Conservation (phyloP, 2,329 filamentous ascomycete species). For the Apiospora malaysiana region DNA sequence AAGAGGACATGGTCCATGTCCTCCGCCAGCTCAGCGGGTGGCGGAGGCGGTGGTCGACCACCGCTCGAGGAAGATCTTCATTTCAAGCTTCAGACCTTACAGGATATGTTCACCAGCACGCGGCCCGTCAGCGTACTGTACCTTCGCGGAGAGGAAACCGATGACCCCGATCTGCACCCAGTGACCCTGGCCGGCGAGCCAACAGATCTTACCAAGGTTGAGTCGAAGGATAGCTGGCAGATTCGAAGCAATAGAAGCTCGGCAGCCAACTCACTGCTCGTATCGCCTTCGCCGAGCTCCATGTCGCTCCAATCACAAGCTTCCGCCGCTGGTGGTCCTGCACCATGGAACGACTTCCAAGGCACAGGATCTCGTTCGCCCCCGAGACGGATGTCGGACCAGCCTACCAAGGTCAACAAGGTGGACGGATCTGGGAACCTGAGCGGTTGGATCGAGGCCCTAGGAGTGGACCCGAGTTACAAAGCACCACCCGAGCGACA, state of each 20-base stretch:
- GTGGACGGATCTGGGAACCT: slow-evolving; percentile 68
- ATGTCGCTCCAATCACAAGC: slow-evolving; percentile 65
- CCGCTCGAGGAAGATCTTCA: slow-evolving; percentile 77
- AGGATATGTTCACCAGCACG: slow-evolving; percentile 90
- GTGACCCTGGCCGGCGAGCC: slow-evolving; percentile 75
- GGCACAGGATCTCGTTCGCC: slow-evolving; percentile 31
- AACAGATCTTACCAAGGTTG: slow-evolving; percentile 62
- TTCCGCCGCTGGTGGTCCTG: slow-evolving; percentile 47
- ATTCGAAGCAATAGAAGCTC: slow-evolving; percentile 61
- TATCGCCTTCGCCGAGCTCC: slow-evolving; percentile 71
- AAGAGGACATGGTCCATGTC: slow-evolving; percentile 96
- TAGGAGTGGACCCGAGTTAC: slow-evolving; percentile 88
- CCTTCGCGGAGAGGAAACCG: slow-evolving; percentile 75
- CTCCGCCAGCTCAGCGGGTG: slow-evolving; percentile 70
- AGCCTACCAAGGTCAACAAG: slow-evolving; percentile 58
- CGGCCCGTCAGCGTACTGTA: slow-evolving; percentile 79
- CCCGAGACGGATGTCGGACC: slow-evolving; percentile 51
- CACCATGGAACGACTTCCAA: slow-evolving; percentile 64
- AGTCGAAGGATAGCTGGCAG: slow-evolving; percentile 59
- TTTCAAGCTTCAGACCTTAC: slow-evolving; percentile 76
- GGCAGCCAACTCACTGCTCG: slow-evolving; percentile 64
- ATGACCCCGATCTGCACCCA: slow-evolving; percentile 81
- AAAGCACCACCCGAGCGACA: slow-evolving; percentile 75
- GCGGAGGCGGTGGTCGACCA: slow-evolving; percentile 49
- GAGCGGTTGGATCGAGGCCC: slow-evolving; percentile 85